Base-by-base conservation (phyloP, 306 rosid genomes). In the Trifolium pratense region DNA sequence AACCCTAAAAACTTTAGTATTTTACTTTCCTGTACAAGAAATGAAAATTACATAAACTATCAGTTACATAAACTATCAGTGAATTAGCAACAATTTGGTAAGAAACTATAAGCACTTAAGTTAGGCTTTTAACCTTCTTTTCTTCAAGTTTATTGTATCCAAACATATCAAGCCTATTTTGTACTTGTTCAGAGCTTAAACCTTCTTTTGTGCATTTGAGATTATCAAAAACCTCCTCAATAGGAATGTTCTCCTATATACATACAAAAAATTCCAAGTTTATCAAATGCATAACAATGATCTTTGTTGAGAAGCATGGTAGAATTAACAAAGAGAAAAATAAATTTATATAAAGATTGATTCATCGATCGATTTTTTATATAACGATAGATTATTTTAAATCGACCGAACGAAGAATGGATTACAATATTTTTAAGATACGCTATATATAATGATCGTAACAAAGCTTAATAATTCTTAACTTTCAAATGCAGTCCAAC, bases 81-180 rank as follows among this genome's bases (percentile, higher is more conserved):
- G 53, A 67, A 12, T 65, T 8, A 70, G 58, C 23, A 79, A 48
- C 55, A 70, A 23, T 25, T 36, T 40, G 36, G 40, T 17, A 21
- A 61, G n/a, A 43, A 71, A 71, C 20, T 25, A 15, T 56, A 29
- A 66, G 20, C 58, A 26, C 49, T 64, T 40, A 72, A 74, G 67
- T 45, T 62, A 51, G 23, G 31, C 10, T 65, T 56, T 65, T 11
- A 72, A 90, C 96, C 91, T 86, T 88, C 55, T 90, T 90, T 62
- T 90, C 96, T 80, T 88, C 91, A 63, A 90, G 93, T 51, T 90
- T 90, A 42, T 86, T 88, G 69, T 86, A 83, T 40, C 93, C 96
- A 86, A 88, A 88, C 75, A 85, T 48, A 5, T 78, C 86, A 68
- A 84, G 80, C 69, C 96, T 75, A 79, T 74, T 77, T 40, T 85